Evolutionary conservation across 495 filamentous ascomycete species (phyloP).

Genomic region (Trichoderma erinaceum): DNA sequence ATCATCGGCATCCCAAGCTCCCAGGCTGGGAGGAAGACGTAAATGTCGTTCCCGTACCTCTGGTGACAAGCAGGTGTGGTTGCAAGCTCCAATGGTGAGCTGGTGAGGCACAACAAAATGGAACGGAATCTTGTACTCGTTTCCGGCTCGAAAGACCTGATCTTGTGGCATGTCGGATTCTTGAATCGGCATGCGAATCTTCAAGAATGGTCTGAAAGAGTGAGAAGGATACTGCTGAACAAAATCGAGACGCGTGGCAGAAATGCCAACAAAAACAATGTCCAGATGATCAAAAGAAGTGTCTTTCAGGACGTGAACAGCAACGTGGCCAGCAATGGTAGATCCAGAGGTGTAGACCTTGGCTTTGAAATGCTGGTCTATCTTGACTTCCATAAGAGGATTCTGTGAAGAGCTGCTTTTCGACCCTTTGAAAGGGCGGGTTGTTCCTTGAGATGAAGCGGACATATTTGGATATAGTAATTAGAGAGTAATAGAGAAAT

Average conservation of each 20-base stretch:
- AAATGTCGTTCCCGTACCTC: slow-evolving; percentile 67
- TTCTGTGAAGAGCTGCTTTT: slow-evolving; percentile 18
- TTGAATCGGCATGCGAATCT: slow-evolving; percentile 72
- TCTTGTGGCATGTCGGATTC: slow-evolving; percentile 63
- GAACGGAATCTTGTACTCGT: slow-evolving; percentile 71
- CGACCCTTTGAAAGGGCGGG: slow-evolving; percentile 8
- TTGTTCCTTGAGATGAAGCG: slow-evolving; percentile 1
- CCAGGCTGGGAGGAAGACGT: slow-evolving; percentile 73
- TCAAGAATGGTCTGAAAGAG: slow-evolving; percentile 61
- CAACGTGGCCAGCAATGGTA: slow-evolving; percentile 39
- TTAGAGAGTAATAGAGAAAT: neutral
- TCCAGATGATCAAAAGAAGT: slow-evolving; percentile 73
- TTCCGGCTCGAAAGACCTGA: slow-evolving; percentile 59
- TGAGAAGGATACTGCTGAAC: slow-evolving; percentile 34
- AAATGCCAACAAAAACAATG: slow-evolving; percentile 71
- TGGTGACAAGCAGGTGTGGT: slow-evolving; percentile 39
- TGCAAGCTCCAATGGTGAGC: slow-evolving; percentile 53
- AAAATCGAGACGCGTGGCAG: slow-evolving; percentile 36
- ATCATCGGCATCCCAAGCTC: slow-evolving; percentile 70
- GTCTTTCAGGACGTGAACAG: slow-evolving; percentile 55
- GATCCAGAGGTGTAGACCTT: slow-evolving; percentile 47
- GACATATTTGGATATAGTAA: neutral
- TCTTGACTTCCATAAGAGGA: slow-evolving; percentile 35
- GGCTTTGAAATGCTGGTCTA: slow-evolving; percentile 41
- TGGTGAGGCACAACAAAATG: slow-evolving; percentile 78